These are phyloP conservation scores for Scedosporium aurantiacum DNA, from an alignment of 2,329 filamentous ascomycete species.

Conservation along the genomic window DNA sequence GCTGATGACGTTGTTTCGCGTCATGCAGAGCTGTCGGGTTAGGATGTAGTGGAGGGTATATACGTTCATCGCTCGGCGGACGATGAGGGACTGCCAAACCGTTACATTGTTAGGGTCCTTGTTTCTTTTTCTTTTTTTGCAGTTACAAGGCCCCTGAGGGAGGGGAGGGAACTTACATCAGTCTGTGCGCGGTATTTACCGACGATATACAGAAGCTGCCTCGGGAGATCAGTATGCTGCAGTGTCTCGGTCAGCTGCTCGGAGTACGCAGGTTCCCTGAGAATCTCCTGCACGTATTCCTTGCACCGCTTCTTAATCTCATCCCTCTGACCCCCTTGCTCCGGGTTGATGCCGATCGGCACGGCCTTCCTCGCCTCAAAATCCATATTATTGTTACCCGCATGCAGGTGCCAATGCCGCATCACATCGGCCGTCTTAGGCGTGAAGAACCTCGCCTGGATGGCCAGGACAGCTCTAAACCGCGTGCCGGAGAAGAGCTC, in stretches of 20 bases:
- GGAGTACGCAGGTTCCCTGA: slow-evolving; percentile 35
- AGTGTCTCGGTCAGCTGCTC: slow-evolving; percentile 39
- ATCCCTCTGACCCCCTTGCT: slow-evolving; percentile 28
- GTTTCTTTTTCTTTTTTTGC: too few relatives aligned
- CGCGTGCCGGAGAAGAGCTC: slow-evolving; percentile 35
- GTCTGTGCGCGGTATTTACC: slow-evolving; percentile 35
- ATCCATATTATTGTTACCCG: slow-evolving; percentile 24
- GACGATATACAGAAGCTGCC: slow-evolving; percentile 33
- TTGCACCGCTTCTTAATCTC: slow-evolving; percentile 34
- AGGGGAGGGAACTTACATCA: slow-evolving; percentile 22
- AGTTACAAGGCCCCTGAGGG: too few relatives aligned
- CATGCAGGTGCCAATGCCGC: slow-evolving; percentile 38
- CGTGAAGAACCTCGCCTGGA: slow-evolving; percentile 42
- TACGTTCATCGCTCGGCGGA: slow-evolving; percentile 40
- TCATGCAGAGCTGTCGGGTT: slow-evolving; percentile 42
- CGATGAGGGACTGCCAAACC: slow-evolving; percentile 33
- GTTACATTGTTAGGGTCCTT: too few relatives aligned
- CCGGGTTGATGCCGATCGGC: slow-evolving; percentile 39
- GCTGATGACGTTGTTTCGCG: slow-evolving; percentile 27
- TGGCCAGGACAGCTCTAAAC: slow-evolving; percentile 33
- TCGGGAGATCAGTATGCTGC: slow-evolving; percentile 32
- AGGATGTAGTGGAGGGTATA: slow-evolving; percentile 48
- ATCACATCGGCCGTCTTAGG: slow-evolving; percentile 35
- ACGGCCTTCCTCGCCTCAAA: slow-evolving; percentile 31
- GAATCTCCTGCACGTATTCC: slow-evolving; percentile 37